Evolutionary conservation across 192 early-diverging fungal species (phyloP), one percentile per base, ranked within the genome.

Genomic region (Mycoemilia scoparia): DNA sequence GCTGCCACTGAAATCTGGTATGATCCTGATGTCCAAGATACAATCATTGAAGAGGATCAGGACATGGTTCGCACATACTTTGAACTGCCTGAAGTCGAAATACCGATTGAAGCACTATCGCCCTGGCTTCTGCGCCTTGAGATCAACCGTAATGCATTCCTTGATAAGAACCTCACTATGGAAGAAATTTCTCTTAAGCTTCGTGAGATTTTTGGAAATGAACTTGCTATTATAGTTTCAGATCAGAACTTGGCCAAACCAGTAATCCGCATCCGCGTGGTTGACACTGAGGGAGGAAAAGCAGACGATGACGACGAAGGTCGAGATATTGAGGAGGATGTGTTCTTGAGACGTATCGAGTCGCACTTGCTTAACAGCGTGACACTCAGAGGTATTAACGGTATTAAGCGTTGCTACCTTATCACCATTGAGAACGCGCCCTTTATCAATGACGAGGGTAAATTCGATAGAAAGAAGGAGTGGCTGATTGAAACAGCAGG

Each of bases 401-500:
- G 73, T 34, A 91, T 98, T 41, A 51, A 50, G 19, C 80, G 82
- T 45, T 86, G 84, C 12, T 95, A 81, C 50, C 81, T 90, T 48
- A 67, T 52, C 32, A 30, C 32, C 1, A 54, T 54, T 23, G 22
- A 49, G 15, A 23, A 26, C 46, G 48, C 32, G 40, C 50, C 29
- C 28, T 20, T 46, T 16, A 43, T 53, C 24, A 65, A 76, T 39
- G 46, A 64, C 4, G 46, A 59, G 12, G 85, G 84, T 30, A 57
- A 75, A 33, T 79, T 76, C 44, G 57, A 54, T 5, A 58, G 61
- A 19, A 67, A 67, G 16, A 60, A 55, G 20, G 83, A 86, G 44
- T 78, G 73, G 66, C 66, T 74, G 41, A 67, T 98, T 19, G 87
- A 95, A 39, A 96, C 90, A 7, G 87, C 89, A 41, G 95, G 95